Evolutionary conservation across 768 basidiomycete species (phyloP).

Genomic region (Russula dissimulans): DNA sequence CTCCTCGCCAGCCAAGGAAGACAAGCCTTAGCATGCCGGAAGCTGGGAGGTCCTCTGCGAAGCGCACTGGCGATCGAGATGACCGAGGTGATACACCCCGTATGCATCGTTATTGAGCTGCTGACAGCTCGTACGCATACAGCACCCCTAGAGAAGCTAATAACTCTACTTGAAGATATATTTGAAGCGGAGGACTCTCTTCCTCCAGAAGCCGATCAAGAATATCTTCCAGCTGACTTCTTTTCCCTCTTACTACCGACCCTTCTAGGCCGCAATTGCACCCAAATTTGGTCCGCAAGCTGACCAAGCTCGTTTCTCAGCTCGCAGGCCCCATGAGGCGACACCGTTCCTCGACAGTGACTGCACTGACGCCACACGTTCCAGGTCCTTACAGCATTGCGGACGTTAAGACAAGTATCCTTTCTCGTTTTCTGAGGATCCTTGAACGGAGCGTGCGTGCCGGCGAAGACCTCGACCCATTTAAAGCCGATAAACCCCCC

Average conservation of each 20-base stretch:
- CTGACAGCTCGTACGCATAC: neutral
- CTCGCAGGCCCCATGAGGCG: conserved; percentile 62
- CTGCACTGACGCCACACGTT: conserved; percentile 33
- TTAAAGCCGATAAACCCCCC: conserved; percentile 31
- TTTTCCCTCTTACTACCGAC: conserved; percentile 61
- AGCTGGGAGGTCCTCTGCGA: conserved; percentile 40
- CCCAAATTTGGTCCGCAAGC: conserved; percentile 49
- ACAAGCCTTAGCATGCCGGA: conserved; percentile 24
- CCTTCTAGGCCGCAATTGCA: conserved; percentile 52
- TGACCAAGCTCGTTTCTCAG: conserved; percentile 60
- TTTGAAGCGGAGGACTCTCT: conserved; percentile 74
- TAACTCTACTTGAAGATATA: conserved; percentile 70
- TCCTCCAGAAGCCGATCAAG: conserved; percentile 43
- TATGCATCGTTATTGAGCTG: neutral
- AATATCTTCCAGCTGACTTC: conserved; percentile 47
- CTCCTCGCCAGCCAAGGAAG: conserved; percentile 32
- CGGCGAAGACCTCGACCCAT: conserved; percentile 69
- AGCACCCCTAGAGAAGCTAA: conserved; percentile 72
- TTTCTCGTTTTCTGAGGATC: conserved; percentile 64
- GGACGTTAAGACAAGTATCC: conserved; percentile 52
- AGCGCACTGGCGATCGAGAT: conserved; percentile 65
- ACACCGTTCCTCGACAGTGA: conserved; percentile 37
- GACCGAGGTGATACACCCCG: conserved; percentile 44
- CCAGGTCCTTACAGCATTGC: conserved; percentile 45
- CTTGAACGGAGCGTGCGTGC: conserved; percentile 71